Evolutionary conservation across 352 stramenopile genomes (phyloP), one percentile per base, ranked within the genome.

Genomic region (Globisporangium parvum): DNA sequence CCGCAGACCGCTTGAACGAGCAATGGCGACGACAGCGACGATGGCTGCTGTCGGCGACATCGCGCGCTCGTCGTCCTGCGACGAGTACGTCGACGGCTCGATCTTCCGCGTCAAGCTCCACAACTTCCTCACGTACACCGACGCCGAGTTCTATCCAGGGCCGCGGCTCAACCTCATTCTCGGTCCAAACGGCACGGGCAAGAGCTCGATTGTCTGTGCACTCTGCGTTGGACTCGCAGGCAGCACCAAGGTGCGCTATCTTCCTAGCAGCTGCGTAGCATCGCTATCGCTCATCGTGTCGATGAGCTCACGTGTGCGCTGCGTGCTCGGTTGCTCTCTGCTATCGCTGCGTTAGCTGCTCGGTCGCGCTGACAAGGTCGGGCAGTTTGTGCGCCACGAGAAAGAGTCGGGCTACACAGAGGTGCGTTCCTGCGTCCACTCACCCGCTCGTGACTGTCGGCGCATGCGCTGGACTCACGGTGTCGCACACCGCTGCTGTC

Each of bases 81-180:
- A 88, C 20, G 81, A 91, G 65, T 95, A 77, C 60, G 77, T 95
- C 37, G 80, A 95, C 59, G 85, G 87, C 9, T 88, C 79, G 14
- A 95, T 98, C 70, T 89, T 85, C 60, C 81, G 91, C 67, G 73
- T 98, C 20, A 83, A 83, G 67, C 72, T 98, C 57, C 77, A 97
- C 69, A 97, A 98, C 70, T 98, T 98, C 56, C 75, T 98, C 17
- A 98, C 91, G 9, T 96, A 98, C 77, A 77, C 71, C 14, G 84
- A 98, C 56, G 80, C 83, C 21, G 91, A 96, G 63, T 94, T 98
- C 50, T 78, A 66, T 56, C 91, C 95, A 0, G 91, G 93, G 0
- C 93, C 93, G 47, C 85, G 96, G 11, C 79, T 99, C 10, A 99
- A 99, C 66, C 82, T 99, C 51, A 96, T 99, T 47, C 73, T 99